Evolutionary conservation across 768 basidiomycete species (phyloP).

Genomic region (Rhodosporidiobolus odoratus): DNA sequence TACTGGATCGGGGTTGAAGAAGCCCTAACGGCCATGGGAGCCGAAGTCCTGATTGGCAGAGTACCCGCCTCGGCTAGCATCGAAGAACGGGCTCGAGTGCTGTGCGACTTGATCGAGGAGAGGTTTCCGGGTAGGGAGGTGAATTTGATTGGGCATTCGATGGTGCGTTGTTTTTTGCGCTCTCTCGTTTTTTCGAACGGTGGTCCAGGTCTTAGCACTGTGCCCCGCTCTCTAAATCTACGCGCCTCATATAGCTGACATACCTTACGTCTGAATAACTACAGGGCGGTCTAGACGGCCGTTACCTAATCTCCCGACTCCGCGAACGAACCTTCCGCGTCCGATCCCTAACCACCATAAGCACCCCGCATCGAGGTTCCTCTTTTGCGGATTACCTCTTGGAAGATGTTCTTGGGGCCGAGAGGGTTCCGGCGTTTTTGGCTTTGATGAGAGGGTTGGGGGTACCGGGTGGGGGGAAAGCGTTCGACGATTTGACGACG

Average conservation of each 20-base stretch:
- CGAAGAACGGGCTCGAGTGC: constrained; percentile 77
- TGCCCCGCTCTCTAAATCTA: too few species aligned
- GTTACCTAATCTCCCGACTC: constrained; percentile 78
- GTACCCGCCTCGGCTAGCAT: constrained; percentile 61
- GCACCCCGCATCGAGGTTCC: constrained; percentile 89
- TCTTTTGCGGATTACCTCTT: constrained; percentile 89
- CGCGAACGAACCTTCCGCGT: constrained; percentile 63
- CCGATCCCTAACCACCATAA: constrained; percentile 84
- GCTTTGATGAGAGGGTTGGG: constrained; percentile 64
- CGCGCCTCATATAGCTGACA: too few species aligned
- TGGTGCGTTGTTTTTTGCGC: constrained; percentile 52
- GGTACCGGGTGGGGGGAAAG: constrained; percentile 88
- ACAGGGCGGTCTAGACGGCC: constrained; percentile 87
- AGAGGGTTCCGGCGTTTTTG: constrained; percentile 49
- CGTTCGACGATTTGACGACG: constrained; percentile 79
- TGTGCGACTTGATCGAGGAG: constrained; percentile 73
- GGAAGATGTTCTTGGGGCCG: constrained; percentile 47
- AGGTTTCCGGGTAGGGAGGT: constrained; percentile 75
- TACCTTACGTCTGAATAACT: too few species aligned
- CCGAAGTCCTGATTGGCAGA: constrained; percentile 83
- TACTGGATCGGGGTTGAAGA: constrained; percentile 98
- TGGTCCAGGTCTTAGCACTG: too few species aligned
- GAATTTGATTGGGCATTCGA: constrained; percentile 83
- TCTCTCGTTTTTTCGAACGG: constrained; percentile 33
- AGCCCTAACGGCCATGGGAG: constrained; percentile 78